Percentiles rank a stretch among this genome's conserved stretches.
phyloP scores from a whole-genome alignment of 2,329 filamentous ascomycete species.

The Coniella vitis region DNA sequence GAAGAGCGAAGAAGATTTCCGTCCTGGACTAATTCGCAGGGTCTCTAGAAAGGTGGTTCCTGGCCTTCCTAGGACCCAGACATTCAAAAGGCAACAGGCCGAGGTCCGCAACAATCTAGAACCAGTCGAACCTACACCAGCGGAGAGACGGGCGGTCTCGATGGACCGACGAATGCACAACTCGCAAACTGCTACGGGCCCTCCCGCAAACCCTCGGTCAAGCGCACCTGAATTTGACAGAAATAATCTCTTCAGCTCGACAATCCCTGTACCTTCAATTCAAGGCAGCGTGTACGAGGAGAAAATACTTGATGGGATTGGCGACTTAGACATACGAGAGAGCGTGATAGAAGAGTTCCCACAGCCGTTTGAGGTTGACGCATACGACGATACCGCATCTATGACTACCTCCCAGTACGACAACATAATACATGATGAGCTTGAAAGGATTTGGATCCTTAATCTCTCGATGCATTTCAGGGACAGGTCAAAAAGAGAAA shows the following conservation, averaged over 20 bases:
- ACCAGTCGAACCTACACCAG: slow-evolving; percentile 53
- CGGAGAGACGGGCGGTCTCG: slow-evolving; percentile 67
- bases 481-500: slow-evolving; percentile 86
- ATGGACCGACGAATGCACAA: slow-evolving; percentile 44
- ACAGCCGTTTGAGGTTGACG: slow-evolving; percentile 25
- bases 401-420: slow-evolving; percentile 51
- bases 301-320: slow-evolving; percentile 24
- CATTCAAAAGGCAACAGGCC: slow-evolving; percentile 76
- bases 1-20: slow-evolving; percentile 23
- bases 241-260: slow-evolving; percentile 22
- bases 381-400: slow-evolving; percentile 37
- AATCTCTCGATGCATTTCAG: slow-evolving; percentile 98
- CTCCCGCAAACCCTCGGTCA: slow-evolving; percentile 34
- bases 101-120: slow-evolving; percentile 69
- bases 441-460: slow-evolving; percentile 87
- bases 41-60: slow-evolving; percentile 61
- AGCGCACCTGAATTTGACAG: slow-evolving; percentile 43
- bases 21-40: slow-evolving; percentile 33
- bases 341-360: slow-evolving; percentile 16
- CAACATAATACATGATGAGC: slow-evolving; percentile 65
- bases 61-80: slow-evolving; percentile 67
- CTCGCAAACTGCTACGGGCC: slow-evolving; percentile 28
- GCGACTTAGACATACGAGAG: slow-evolving; percentile 14
- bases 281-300: slow-evolving; percentile 29
- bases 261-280: slow-evolving; percentile 21